These are phyloP conservation scores for Porcisia hertigi DNA, from an alignment of 208 protist species.

Conservation along the genomic window DNA sequence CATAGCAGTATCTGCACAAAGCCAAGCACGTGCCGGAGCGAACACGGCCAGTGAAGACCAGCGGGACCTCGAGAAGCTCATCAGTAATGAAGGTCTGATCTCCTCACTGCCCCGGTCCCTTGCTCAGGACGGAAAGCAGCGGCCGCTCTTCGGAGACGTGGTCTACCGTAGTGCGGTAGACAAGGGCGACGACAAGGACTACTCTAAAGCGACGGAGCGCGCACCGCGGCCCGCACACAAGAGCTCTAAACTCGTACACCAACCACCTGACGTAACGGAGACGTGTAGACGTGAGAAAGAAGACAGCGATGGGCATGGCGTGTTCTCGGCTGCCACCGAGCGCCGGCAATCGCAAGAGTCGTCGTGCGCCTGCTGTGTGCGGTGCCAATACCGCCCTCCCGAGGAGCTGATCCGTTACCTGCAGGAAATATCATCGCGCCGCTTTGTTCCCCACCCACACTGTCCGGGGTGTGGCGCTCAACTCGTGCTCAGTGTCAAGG, in stretches of 20 bases:
- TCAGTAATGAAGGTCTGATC: conserved; percentile 11
- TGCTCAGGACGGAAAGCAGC: not conserved
- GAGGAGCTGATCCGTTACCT: conserved; percentile 21
- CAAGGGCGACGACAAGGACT: not conserved
- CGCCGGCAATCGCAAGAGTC: not conserved
- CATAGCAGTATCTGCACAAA: not conserved
- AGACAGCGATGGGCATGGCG: not conserved
- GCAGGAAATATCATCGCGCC: conserved; percentile 14
- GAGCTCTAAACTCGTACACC: no score
- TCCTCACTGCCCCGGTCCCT: not conserved
- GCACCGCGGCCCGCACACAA: not conserved
- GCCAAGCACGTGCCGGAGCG: not conserved
- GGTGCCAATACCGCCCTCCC: conserved; percentile 17
- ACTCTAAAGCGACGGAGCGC: not conserved
- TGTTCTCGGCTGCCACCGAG: not conserved
- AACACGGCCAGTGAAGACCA: not conserved
- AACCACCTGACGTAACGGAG: not conserved
- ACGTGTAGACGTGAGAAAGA: not conserved
- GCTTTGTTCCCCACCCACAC: conserved; percentile 13
- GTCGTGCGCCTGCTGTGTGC: conserved; percentile 4
- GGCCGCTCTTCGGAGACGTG: not conserved
- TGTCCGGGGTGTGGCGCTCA: conserved; percentile 22
- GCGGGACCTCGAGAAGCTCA: not conserved
- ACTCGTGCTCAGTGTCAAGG: not conserved
- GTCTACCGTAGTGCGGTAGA: not conserved